Percentiles rank a stretch among this genome's conserved stretches.
Evolutionary conservation across 371 early-diverging fungal genomes (phyloP).

Genomic region (Thermomucor indicae-seudaticae): DNA sequence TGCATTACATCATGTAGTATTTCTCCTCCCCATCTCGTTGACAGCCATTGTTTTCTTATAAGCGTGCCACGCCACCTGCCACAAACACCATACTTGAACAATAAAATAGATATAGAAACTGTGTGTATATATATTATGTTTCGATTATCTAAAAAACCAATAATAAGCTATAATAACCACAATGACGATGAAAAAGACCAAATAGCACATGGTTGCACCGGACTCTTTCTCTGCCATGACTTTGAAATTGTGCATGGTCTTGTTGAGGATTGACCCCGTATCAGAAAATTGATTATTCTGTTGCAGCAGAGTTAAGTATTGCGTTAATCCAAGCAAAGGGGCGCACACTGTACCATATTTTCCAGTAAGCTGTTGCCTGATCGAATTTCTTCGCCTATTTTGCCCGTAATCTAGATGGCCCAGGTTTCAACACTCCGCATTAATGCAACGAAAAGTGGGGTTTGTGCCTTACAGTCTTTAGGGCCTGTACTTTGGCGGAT

Average conservation of each 20-base stretch:
- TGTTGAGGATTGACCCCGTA: conserved; percentile 36
- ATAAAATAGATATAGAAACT: too few relatives aligned
- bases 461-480: conserved; percentile 34
- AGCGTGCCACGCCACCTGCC: too few relatives aligned
- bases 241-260: conserved; percentile 50
- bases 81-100: too few relatives aligned
- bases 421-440: background rate
- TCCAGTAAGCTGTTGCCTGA: conserved; percentile 43
- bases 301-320: background rate
- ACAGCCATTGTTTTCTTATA: too few relatives aligned
- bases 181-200: conserved; percentile 40
- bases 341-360: conserved; percentile 27
- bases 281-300: conserved; percentile 50
- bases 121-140: background rate
- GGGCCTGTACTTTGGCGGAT: conserved; percentile 40
- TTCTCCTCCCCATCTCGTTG: too few relatives aligned
- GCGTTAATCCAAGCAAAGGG: too few relatives aligned
- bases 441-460: background rate
- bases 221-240: conserved; percentile 48
- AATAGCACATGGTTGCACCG: conserved; percentile 39
- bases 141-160: conserved; percentile 44
- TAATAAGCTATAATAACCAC: conserved; percentile 39
- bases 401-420: conserved; percentile 37
- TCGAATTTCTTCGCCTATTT: conserved; percentile 48
- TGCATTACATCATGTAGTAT: too few relatives aligned